phyloP scores from a whole-genome alignment of 345 rosid genomes.

The Gynandropsis gynandra region DNA sequence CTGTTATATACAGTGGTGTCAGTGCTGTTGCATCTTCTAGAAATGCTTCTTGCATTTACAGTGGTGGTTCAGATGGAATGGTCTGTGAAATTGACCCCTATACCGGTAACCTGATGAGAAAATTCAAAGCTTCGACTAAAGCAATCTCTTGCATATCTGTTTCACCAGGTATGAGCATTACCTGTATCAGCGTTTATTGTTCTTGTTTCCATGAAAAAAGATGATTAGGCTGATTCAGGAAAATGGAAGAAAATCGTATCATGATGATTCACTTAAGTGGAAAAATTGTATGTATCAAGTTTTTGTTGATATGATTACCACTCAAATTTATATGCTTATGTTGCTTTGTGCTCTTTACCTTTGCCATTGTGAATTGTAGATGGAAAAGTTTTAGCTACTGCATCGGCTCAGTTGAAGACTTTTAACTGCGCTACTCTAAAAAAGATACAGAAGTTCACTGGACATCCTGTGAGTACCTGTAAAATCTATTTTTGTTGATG shows the following conservation, averaged over 20 bases:
- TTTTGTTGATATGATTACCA: background rate
- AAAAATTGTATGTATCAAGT: background rate
- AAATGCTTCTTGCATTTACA: constrained; percentile 49
- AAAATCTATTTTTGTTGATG: background rate
- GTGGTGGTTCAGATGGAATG: constrained; percentile 92
- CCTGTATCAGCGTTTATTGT: background rate
- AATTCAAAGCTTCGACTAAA: constrained; percentile 71
- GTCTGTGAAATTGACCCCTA: constrained; percentile 72
- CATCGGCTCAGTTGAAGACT: constrained; percentile 71
- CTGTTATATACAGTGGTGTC: constrained; percentile 65
- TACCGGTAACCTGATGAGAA: constrained; percentile 55
- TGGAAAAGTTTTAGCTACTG: constrained; percentile 71
- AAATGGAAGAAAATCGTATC: background rate
- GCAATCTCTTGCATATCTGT: constrained; percentile 69
- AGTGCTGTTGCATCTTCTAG: constrained; percentile 66
- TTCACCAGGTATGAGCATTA: constrained; percentile 52
- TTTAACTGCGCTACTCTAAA: constrained; percentile 62
- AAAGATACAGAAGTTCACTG: constrained; percentile 81
- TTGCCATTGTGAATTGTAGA: constrained; percentile 35
- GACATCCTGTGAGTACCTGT: constrained; percentile 74
- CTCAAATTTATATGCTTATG: constrained; percentile 15
- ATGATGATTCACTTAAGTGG: too few species aligned
- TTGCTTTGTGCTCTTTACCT: constrained; percentile 12
- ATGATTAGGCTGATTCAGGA: background rate
- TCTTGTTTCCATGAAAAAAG: too few species aligned